Base-by-base conservation (phyloP, 257 asterid species). In the Fraxinus quadrangulata region DNA sequence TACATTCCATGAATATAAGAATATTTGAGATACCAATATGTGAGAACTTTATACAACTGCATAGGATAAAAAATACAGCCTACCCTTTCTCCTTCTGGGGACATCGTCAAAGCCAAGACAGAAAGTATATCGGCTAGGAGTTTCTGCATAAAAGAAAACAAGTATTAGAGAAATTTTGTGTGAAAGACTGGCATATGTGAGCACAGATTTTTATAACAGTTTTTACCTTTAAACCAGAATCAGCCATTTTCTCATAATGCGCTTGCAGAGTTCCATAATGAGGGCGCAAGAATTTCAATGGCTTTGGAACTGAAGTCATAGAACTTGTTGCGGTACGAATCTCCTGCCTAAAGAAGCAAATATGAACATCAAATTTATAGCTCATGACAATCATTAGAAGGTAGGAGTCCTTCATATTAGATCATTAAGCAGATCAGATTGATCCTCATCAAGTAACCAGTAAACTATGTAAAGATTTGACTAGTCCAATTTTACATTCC, bases 51-150 rank as follows among this genome's bases (percentile, higher is more conserved):
- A 33, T 28, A 37, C 49, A 36, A 21, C 68, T n/a, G 30, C 61
- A 73, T 40, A 40, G 54, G 56, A 56, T 70, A 37, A 73, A 63
- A 40, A 4, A 71, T 69, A 76, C 9, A 34, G 56, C 83, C 12
- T 88, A 95, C 99, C 93, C 98, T 86, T 87, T 93, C 95, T 79
- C 98, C 99, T 86, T 93, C 97, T 34, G 97, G 97, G 34, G 97
- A 92, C 99, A 96, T 96, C 42, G 99, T 96, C 92, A 93, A 83
- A 37, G 99, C 99, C 90, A 96, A 79, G 75, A 96, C 98, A 28
- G 99, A 96, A 30, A 96, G 98, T 82, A 96, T 91, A 83, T 96
- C 99, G 3, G 99, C 97, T 37, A 96, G 88, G 75, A 93, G 77
- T 83, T 85, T 93, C 99, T 93, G 89, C 79, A 75, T 28, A 14